A percentile compares a stretch with the other conserved stretches of the same genome.
Conservation (phyloP, 2,329 filamentous ascomycete species). For the Metarhizium sp. region DNA sequence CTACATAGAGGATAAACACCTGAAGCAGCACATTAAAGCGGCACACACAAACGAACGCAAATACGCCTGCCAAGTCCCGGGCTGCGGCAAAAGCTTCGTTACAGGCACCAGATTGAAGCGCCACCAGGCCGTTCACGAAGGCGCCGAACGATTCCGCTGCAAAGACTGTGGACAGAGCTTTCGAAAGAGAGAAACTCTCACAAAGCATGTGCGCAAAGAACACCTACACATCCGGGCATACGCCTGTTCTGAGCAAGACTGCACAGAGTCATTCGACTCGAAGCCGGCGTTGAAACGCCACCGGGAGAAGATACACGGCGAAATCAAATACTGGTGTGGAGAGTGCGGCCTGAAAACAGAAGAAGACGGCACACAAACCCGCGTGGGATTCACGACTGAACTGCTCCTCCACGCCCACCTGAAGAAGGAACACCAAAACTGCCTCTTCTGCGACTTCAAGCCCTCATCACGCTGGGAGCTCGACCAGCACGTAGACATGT, state of each 20-base stretch:
- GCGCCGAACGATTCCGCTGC: slow-evolving; percentile 67
- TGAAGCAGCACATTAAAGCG: slow-evolving; percentile 76
- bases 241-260: slow-evolving; percentile 53
- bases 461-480: slow-evolving; percentile 60
- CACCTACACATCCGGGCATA: slow-evolving; percentile 67
- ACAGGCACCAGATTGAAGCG: slow-evolving; percentile 69
- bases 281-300: slow-evolving; percentile 64
- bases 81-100: slow-evolving; percentile 72
- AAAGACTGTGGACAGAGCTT: slow-evolving; percentile 70
- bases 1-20: slow-evolving; percentile 78
- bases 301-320: slow-evolving; percentile 57
- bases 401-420: slow-evolving; percentile 65
- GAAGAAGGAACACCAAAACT: slow-evolving; percentile 62
- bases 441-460: slow-evolving; percentile 61
- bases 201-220: slow-evolving; percentile 69
- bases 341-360: slow-evolving; percentile 47
- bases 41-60: slow-evolving; percentile 64
- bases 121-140: slow-evolving; percentile 66
- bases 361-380: slow-evolving; percentile 28
- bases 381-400: slow-evolving; percentile 61
- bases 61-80: slow-evolving; percentile 61
- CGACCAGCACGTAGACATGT: slow-evolving; percentile 67
- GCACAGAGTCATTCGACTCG: slow-evolving; percentile 63
- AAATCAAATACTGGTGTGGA: slow-evolving; percentile 65
- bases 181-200: slow-evolving; percentile 77